Base-by-base conservation (phyloP, 148 eudicot genomes). In the Vaccinium myrtillus region DNA sequence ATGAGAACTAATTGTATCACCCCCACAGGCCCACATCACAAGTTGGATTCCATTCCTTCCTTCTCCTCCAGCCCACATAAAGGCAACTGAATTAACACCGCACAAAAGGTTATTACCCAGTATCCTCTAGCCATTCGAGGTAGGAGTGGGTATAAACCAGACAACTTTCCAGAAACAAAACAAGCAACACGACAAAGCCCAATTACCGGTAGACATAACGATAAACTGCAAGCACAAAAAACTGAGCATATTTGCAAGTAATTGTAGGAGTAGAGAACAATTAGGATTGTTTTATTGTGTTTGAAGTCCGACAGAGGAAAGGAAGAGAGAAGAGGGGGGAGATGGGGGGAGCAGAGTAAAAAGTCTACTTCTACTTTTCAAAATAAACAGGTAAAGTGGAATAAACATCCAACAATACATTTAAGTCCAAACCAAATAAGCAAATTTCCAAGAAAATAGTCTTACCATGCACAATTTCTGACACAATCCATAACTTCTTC, bases 401-500 rank as follows among this genome's bases (percentile, higher is more conserved):
- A 49, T 32, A 49, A 15, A 59, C 4, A 25, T 76, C 53, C 53
- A 67, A 77, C 43, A 53, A 80, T 19, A 70, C 9, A 50, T 23
- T 49, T 13, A 81, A 55, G 23, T 65, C 58, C 25, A 18, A 39
- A 53, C 74, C 5, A 71, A 53, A 65, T 36, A 54, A 55, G 25
- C n/a, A 15, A 32, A 4, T 53, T 71, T 19, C n/a, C 71, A 12
- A 9, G 48, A 15, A 56, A 85, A 81, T 55, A 32, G 79, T 46
- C 92, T 85, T 91, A 96, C 99, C 99, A 96, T 83, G 98, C 89
- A 87, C 87, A 88, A 78, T 94, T 93, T 83, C 99, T 90, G 77
- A 93, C 91, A 76, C 93, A 92, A 76, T 96, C 97, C 84, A 93
- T 91, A 76, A 96, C 94, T 90, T 96, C 98, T 89, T 96, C 99